Conservation (phyloP, 1,284 basidiomycete genomes). For the Pulveroboletus sp. region DNA sequence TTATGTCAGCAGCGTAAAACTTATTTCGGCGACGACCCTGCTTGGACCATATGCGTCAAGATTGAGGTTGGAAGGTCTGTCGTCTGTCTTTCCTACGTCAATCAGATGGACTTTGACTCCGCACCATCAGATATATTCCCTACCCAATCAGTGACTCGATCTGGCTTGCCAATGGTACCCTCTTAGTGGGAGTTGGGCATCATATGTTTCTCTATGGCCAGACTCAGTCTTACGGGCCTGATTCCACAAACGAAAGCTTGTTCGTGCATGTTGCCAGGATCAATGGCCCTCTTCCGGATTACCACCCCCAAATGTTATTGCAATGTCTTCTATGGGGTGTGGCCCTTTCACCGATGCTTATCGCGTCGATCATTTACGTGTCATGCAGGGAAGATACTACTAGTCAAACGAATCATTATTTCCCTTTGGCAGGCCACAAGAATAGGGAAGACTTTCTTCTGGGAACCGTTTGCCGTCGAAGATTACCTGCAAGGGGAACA, state of each 20-base stretch:
- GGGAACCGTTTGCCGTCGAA: slow-evolving; percentile 54
- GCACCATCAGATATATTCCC: slow-evolving; percentile 60
- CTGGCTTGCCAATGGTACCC: slow-evolving; percentile 80
- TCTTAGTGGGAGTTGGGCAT: slow-evolving; percentile 76
- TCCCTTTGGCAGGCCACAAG: slow-evolving; percentile 54
- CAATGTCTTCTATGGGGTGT: slow-evolving; percentile 90
- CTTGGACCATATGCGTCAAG: slow-evolving; percentile 75
- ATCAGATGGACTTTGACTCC: neutral
- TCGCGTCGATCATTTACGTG: neutral
- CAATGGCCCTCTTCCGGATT: slow-evolving; percentile 85
- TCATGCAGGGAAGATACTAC: slow-evolving; percentile 69
- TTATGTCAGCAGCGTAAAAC: slow-evolving; percentile 87
- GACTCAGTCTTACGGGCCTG: slow-evolving; percentile 27
- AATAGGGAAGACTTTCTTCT: slow-evolving; percentile 34
- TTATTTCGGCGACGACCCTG: slow-evolving; percentile 80
- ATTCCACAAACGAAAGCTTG: slow-evolving; percentile 49
- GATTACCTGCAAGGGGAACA: slow-evolving; percentile 49
- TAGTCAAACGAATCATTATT: slow-evolving; percentile 80
- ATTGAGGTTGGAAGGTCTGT: slow-evolving; percentile 70
- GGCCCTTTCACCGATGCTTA: slow-evolving; percentile 22
- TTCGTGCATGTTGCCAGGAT: slow-evolving; percentile 80
- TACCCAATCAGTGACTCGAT: slow-evolving; percentile 83
- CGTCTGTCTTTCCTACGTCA: neutral
- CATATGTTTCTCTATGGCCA: slow-evolving; percentile 75
- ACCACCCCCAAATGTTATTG: slow-evolving; percentile 89